phyloP scores from a whole-genome alignment of 805 yeast species.

The Candida schatavii region DNA sequence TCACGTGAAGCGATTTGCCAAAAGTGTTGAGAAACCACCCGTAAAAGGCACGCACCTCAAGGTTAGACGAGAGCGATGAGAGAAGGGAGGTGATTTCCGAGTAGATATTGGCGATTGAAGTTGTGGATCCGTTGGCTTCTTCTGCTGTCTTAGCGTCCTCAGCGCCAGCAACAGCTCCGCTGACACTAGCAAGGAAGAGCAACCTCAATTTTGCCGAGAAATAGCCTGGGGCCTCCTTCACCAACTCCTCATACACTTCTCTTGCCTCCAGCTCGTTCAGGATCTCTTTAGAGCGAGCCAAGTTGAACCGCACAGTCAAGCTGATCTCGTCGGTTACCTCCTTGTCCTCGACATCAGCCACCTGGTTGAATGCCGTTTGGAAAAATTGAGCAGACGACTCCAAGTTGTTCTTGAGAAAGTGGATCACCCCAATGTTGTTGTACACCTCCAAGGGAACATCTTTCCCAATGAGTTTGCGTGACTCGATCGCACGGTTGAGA shows the following conservation, averaged over 20 bases:
- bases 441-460: conserved; percentile 57
- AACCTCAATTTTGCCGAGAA: conserved; percentile 72
- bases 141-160: conserved; percentile 37
- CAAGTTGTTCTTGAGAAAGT: conserved; percentile 60
- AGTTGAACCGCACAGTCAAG: conserved; percentile 51
- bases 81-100: conserved; percentile 56
- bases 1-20: conserved; percentile 48
- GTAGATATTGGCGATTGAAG: conserved; percentile 32
- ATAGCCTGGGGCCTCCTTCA: conserved; percentile 63
- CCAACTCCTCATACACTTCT: conserved; percentile 52
- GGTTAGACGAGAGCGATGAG: conserved; percentile 51
- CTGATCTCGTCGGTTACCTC: conserved; percentile 37
- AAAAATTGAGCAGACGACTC: conserved; percentile 59
- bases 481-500: conserved; percentile 59
- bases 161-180: no score
- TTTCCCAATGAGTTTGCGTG: conserved; percentile 40
- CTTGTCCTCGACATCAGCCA: conserved; percentile 29
- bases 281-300: conserved; percentile 73
- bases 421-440: conserved; percentile 84
- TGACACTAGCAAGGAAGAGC: conserved; percentile 56
- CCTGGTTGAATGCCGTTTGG: conserved; percentile 43
- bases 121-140: not conserved
- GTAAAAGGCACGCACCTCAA: conserved; percentile 86
- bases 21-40: conserved; percentile 80
- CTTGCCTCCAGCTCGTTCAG: conserved; percentile 36